Base-by-base conservation (phyloP, 257 asterid genomes). In the Solanum pinnatisectum region DNA sequence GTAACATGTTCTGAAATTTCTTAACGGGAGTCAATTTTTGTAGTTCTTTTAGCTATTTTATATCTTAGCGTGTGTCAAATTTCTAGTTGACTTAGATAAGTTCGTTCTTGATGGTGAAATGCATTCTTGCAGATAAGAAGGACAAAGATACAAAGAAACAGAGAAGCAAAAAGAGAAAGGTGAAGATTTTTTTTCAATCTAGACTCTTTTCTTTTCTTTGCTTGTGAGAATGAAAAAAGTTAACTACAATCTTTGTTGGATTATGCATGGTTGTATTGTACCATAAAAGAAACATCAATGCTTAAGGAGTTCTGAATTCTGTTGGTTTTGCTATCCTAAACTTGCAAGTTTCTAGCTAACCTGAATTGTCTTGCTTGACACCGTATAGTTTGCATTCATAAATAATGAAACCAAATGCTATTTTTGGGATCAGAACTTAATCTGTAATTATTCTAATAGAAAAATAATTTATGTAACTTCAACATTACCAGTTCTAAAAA, bases 151-250 rank as follows among this genome's bases (percentile, higher is more conserved):
- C 95, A 16, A 96, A 93, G 93, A 96, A 91, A 89, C 96, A 89
- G 88, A 91, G 95, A 87, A 93, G 92, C 95, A 95, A 93, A 93
- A 96, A 95, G 90, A 94, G 98, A 90, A 96, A 96, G 99, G 99
- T 96, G 91, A 89, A 68, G 22, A 60, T 81, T 49, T 30, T 81
- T 81, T 37, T 30, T 81, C 68, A 27, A 81, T 81, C 40, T 81
- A 81, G 85, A 81, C 30, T 77, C 59, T 32, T 16, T 22, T 22
- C 20, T 46, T 46, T 81, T 49, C 85, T 30, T 81, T 81, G 68
- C 42, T 81, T 5, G 25, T 44, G 65, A 79, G 39, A 79, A 15
- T 27, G 25, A 27, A 74, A 25, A 13, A 8, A 15, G 25, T 77
- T 77, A 14, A 46, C 84, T 35, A 46, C n/a, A 46, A 30, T 81